Evolutionary conservation across 768 basidiomycete species (phyloP), one percentile per base, ranked within the genome.

Genomic region (Mycena floridula): DNA sequence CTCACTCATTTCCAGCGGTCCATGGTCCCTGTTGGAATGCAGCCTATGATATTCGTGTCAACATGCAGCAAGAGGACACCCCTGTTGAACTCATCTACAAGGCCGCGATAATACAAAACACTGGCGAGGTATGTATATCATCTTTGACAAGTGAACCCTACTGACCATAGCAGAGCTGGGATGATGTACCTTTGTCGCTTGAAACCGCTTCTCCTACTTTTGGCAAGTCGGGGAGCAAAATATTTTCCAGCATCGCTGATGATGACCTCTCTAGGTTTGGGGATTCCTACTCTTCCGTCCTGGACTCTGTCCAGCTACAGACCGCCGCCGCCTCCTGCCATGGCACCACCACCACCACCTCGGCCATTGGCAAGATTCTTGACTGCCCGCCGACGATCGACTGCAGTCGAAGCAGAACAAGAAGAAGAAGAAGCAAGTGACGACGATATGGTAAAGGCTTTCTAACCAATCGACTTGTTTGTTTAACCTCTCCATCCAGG

Each of bases 161-260:
- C n/a, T n/a, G n/a, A n/a, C n/a, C n/a, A n/a, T n/a, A n/a, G n/a
- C 9, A 68, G 68, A 50, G 59, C 7, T 73, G 71, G 70, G 54
- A 54, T 4, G 60, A 70, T 32, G 62, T 68, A 16, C 60, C 67
- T 2, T 46, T 71, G 3, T 63, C 57, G 1, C 57, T 73, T 3
- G 67, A 72, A 43, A 72, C 71, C 0, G 62, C 61, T 6, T 54
- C 59, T 1, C 70, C 69, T 0, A 65, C 67, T 5, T 70, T 63
- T 42, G 63, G 63, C n/a, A n/a, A n/a, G n/a, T n/a, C n/a, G n/a
- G n/a, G n/a, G n/a, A n/a, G n/a, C n/a, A n/a, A n/a, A n/a, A n/a
- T n/a, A n/a, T n/a, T n/a, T n/a, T n/a, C n/a, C n/a, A n/a, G n/a
- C n/a, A n/a, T n/a, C n/a, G n/a, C n/a, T n/a, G n/a, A n/a, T n/a